These are phyloP conservation scores for Yarrowia bubula DNA, from an alignment of 805 yeast genomes.

Conservation along the genomic window DNA sequence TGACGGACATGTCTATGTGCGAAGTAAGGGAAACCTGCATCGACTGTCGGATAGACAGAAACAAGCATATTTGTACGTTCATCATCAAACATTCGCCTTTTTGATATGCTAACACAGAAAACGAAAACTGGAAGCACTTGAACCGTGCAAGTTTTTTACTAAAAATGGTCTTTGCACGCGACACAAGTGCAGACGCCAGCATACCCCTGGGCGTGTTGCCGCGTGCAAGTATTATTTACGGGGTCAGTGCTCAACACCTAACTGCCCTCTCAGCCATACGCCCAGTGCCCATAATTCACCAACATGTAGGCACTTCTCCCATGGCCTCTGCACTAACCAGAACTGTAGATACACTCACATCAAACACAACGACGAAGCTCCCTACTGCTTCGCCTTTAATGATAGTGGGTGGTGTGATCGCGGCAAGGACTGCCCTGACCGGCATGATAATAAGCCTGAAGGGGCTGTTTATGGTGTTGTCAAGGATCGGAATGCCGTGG, in stretches of 20 bases:
- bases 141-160: constrained; percentile 12
- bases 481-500: neutral
- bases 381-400: constrained; percentile 13
- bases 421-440: constrained; percentile 7
- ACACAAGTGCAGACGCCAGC: neutral
- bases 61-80: constrained; percentile 24
- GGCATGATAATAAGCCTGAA: constrained; percentile 3
- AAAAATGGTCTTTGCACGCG: constrained; percentile 9
- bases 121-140: neutral
- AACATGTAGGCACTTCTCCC: constrained; percentile 6
- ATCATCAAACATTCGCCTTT: neutral
- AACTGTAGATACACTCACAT: constrained; percentile 15
- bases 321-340: constrained; percentile 22
- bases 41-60: constrained; percentile 21
- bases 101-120: constrained; percentile 7
- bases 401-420: constrained; percentile 22
- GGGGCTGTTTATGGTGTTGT: constrained; percentile 1
- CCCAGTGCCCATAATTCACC: constrained; percentile 3
- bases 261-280: constrained; percentile 8
- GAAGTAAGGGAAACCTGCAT: constrained; percentile 20
- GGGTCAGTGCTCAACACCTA: neutral
- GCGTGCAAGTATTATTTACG: constrained; percentile 17
- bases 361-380: constrained; percentile 11
- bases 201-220: neutral
- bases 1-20: constrained; percentile 15